A percentile compares a stretch with the other conserved stretches of the same genome.
phyloP scores from a whole-genome alignment of 164 flowering plant species.

The Vitis labrusca region DNA sequence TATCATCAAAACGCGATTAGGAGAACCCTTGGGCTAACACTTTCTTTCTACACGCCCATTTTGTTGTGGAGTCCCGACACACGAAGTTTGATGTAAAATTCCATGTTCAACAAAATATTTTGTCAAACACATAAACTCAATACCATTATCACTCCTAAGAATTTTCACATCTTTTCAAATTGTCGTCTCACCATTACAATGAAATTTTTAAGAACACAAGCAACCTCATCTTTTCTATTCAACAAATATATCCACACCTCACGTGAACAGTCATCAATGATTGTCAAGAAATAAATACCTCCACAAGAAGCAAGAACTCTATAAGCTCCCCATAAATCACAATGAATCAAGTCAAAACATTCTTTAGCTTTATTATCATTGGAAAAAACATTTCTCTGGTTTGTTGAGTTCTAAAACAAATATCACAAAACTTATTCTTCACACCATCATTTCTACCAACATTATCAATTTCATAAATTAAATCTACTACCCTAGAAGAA shows the following conservation, averaged over 20 bases:
- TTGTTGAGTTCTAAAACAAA: too few relatives aligned
- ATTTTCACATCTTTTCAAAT: not conserved
- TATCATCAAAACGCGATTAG: too few relatives aligned
- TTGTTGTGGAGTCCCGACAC: slow-evolving; percentile 7
- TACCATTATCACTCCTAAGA: slow-evolving; percentile 4
- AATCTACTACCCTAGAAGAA: too few relatives aligned
- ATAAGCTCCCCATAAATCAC: slow-evolving; percentile 18
- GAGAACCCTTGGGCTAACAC: not conserved
- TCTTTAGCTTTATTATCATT: not conserved
- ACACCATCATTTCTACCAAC: too few relatives aligned
- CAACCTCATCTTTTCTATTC: not conserved
- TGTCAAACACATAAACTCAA: not conserved
- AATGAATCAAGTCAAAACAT: slow-evolving; percentile 6
- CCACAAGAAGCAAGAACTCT: not conserved
- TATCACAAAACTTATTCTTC: too few relatives aligned
- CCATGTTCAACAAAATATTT: not conserved
- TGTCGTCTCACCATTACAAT: not conserved
- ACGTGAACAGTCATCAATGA: slow-evolving; percentile 15
- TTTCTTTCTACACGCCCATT: slow-evolving; percentile 15
- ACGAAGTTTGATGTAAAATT: slow-evolving; percentile 7
- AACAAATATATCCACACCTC: slow-evolving; percentile 6
- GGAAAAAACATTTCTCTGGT: too few relatives aligned
- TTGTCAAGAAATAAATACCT: slow-evolving; percentile 5
- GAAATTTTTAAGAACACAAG: not conserved
- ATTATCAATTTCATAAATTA: too few relatives aligned